Conservation (phyloP, 768 basidiomycete species). For the Auricularia heimuer region DNA sequence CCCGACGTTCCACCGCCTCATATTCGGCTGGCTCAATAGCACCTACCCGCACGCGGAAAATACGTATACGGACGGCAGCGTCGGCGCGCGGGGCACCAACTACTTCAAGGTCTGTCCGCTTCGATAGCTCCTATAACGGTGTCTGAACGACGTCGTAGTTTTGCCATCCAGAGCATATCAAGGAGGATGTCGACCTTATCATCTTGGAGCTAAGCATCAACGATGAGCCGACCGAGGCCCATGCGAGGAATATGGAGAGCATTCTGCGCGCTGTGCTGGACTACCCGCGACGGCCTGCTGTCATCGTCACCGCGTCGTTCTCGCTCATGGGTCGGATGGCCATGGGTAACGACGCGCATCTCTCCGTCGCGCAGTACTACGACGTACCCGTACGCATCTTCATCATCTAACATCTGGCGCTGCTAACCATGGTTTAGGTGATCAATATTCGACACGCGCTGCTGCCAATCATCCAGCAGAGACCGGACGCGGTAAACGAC, state of each 20-base stretch:
- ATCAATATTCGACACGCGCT: neutral
- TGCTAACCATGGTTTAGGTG: neutral
- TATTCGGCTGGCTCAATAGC: conserved; percentile 3
- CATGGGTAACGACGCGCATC: conserved; percentile 7
- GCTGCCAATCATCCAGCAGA: neutral
- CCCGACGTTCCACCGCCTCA: conserved; percentile 4
- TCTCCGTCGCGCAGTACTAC: conserved; percentile 5
- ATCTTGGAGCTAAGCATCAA: conserved; percentile 2
- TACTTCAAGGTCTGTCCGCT: conserved; percentile 5
- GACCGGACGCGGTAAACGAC: neutral
- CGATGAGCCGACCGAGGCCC: neutral
- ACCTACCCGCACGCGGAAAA: conserved; percentile 5
- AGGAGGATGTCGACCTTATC: conserved; percentile 2
- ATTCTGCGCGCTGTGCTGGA: conserved; percentile 1
- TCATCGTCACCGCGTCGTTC: conserved; percentile 4
- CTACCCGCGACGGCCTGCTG: conserved; percentile 1
- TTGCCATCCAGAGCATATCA: conserved; percentile 3
- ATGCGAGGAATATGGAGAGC: conserved; percentile 1
- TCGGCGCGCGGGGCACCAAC: conserved; percentile 6
- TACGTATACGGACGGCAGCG: conserved; percentile 1
- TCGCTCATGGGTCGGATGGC: conserved; percentile 4
- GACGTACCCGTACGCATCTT: neutral
- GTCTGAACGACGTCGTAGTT: neutral
- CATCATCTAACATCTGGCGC: neutral
- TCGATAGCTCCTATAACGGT: neutral